phyloP scores from a whole-genome alignment of 495 filamentous ascomycete genomes.

The Penicillium egyptiacum region DNA sequence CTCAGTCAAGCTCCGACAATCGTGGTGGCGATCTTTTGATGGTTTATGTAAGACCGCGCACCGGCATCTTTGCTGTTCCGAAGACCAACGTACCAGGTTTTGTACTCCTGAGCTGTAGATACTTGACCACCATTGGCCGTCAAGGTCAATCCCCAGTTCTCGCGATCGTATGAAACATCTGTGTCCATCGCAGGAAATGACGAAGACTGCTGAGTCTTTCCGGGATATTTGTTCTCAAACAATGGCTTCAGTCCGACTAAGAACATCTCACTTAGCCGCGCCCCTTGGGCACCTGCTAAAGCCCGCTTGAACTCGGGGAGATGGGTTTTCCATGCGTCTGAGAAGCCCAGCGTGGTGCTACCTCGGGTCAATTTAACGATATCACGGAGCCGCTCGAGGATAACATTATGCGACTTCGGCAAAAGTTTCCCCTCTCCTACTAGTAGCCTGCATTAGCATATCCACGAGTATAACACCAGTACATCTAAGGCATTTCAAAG shows the following conservation, averaged over 20 bases:
- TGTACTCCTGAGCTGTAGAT: too few species aligned
- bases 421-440: too few species aligned
- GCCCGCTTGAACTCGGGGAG: slow-evolving; percentile 3
- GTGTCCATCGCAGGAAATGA: neutral
- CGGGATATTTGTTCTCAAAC: neutral
- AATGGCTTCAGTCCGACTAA: slow-evolving; percentile 4
- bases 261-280: slow-evolving; percentile 5
- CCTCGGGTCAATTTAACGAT: neutral
- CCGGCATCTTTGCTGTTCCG: too few species aligned
- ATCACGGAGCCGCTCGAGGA: neutral
- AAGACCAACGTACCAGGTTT: too few species aligned
- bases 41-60: neutral
- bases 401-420: too few species aligned
- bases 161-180: neutral
- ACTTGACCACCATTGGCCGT: neutral
- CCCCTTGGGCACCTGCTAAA: neutral
- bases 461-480: too few species aligned
- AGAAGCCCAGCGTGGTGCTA: neutral
- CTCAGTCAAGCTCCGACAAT: neutral
- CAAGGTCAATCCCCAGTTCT: slow-evolving; percentile 2
- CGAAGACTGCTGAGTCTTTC: neutral
- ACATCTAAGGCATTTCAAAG: too few species aligned
- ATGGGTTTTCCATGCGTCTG: slow-evolving; percentile 2
- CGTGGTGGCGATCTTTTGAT: neutral
- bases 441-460: too few species aligned